phyloP scores from a whole-genome alignment of 768 basidiomycete genomes.

The Macrolepiota albuminosa region DNA sequence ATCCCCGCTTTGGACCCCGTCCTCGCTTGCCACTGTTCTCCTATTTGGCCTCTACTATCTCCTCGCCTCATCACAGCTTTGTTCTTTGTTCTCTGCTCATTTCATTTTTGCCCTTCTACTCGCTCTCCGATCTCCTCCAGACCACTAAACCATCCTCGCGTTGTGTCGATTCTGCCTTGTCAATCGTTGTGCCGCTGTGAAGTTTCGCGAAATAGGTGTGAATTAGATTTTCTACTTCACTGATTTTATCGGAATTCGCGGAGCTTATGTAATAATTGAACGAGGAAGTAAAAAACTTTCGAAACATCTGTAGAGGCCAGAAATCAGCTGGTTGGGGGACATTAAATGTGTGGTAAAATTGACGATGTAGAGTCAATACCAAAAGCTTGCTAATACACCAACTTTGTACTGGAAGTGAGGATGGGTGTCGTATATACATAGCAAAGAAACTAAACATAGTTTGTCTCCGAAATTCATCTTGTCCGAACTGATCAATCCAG shows the following conservation, averaged over 20 bases:
- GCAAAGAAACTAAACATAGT: slow-evolving; percentile 2
- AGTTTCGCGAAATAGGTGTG: too few species aligned
- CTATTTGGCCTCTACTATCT: background rate
- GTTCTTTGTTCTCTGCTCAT: background rate
- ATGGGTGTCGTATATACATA: slow-evolving; percentile 17
- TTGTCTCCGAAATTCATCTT: background rate
- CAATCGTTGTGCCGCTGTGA: too few species aligned
- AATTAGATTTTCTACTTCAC: too few species aligned
- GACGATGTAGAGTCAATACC: background rate
- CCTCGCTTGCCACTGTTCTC: background rate
- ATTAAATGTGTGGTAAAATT: background rate
- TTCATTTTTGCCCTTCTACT: background rate
- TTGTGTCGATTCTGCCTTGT: background rate
- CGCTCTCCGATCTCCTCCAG: too few species aligned
- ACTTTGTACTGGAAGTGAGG: slow-evolving; percentile 14
- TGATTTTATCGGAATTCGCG: background rate
- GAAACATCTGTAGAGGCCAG: background rate
- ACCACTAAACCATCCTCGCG: too few species aligned
- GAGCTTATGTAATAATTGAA: too few species aligned
- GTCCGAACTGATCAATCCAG: background rate
- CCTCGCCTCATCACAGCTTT: background rate
- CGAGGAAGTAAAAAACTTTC: background rate
- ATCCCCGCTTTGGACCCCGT: background rate
- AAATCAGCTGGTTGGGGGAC: background rate
- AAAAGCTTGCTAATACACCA: background rate